Base-by-base conservation (phyloP, 805 yeast genomes). In the Candida endomychidarum region DNA sequence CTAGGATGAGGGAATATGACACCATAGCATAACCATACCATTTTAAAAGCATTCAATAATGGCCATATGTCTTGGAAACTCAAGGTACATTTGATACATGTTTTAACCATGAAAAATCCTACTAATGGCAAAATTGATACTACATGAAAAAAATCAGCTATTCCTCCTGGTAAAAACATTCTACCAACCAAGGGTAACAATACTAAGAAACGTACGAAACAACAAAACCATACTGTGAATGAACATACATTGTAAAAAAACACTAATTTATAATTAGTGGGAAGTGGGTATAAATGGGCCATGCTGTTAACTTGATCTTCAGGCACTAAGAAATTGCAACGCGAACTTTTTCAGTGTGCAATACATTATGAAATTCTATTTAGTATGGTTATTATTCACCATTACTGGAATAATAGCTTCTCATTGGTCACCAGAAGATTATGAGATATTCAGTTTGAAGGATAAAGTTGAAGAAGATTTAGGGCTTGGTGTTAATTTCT, bases 401-500 rank as follows among this genome's bases (percentile, higher is more conserved):
- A 31, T 46, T 3, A 29, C 48, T 3, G 17, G 46, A 7, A 47
- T 39, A 8, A 58, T 49, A 7, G 75, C 73, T 4, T 52, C 67
- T 9, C 43, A 50, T 24, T 84, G 89, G 79, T 56, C 80, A 2
- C 66, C 80, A 0, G 80, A 77, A 41, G 97, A 91, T 60, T 71
- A 83, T 23, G 96, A 90, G 63, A 80, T 91, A 40, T 89, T 91
- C 66, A 71, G 75, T 40, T 67, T 87, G 39, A 81, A 81, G 42
- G 80, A 82, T 39, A 81, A 79, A 34, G 58, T 90, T 29, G 72
- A 72, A 37, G 58, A 67, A 31, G 89, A 83, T 48, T 68, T 86
- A 38, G 90, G 93, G 3, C 49, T 59, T 15, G 77, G 74, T 16
- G 65, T 74, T 26, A 72, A 83, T 27, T 83, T 88, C 57, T 88